Conservation (phyloP, 2,329 filamentous ascomycete species). For the Microdochium trichocladiopsis region DNA sequence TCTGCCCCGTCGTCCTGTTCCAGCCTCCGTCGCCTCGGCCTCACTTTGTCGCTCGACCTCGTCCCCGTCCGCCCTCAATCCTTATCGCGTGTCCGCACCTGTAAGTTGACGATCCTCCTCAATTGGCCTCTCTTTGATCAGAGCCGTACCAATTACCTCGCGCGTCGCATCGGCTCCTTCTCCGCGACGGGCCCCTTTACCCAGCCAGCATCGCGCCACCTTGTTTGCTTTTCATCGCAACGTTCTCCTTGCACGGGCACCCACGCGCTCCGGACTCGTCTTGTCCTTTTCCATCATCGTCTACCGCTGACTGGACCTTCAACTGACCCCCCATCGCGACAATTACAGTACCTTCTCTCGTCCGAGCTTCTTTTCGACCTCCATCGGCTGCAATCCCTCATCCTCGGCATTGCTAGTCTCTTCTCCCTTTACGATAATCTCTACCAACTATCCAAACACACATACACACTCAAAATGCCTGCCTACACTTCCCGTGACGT, state of each 20-base stretch:
- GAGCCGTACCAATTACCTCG: not conserved
- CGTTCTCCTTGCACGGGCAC: too few species aligned
- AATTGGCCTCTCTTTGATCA: not conserved
- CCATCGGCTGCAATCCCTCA: not conserved
- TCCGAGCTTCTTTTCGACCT: not conserved
- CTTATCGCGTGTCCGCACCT: not conserved
- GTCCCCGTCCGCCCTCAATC: not conserved
- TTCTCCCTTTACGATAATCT: not conserved
- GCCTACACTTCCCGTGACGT: constrained; percentile 62
- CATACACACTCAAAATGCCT: constrained; percentile 42
- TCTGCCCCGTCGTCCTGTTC: not conserved
- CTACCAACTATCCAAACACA: not conserved
- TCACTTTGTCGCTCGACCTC: not conserved
- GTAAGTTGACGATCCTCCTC: not conserved
- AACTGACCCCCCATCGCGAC: not conserved
- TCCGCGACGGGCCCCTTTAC: too few species aligned
- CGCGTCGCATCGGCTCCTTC: not conserved
- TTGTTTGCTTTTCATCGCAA: too few species aligned
- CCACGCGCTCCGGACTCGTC: too few species aligned
- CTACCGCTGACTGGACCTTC: not conserved
- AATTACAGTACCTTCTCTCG: not conserved
- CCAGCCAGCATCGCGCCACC: too few species aligned
- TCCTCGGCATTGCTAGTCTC: not conserved
- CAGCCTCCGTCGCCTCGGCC: not conserved
- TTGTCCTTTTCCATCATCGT: too few species aligned